Evolutionary conservation across 2,329 filamentous ascomycete genomes (phyloP), one percentile per base, ranked within the genome.

Genomic region (Coccinonectria pachysandricola): DNA sequence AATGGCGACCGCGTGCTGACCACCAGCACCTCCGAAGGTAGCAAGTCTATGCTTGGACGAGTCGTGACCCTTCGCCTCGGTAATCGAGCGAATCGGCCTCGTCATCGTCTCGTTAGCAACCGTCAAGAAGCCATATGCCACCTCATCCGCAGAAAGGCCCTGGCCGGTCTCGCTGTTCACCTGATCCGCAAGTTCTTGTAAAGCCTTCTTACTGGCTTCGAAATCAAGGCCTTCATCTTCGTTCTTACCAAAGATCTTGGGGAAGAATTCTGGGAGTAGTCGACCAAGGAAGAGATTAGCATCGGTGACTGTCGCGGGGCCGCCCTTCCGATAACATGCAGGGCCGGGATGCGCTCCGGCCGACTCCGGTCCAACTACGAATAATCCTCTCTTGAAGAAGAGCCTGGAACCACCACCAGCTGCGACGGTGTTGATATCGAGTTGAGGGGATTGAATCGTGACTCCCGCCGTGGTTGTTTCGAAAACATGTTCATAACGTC

Each of bases 381-480:
- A 94, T 1, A 95, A 62, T 1, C 87, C 86, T 38, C 94, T 93
- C 36, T 73, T 75, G 68, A 84, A 94, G 55, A 92, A 91, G 4
- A 95, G 64, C 15, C 79, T 67, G 1, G 81, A 88, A 6, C 85
- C 85, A 36, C 87, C 87, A 23, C 87, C 87, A 3, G 87, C 87
- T 5, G 87, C 87, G 1, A 95, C 87, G 0, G 87, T 95, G 53
- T 94, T 94, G 58, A 94, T 94, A 47, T 94, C 86, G 0, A 94
- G 68, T 46, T 94, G 86, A 0, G 87, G 87, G 1, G 82, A 87
- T 45, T 94, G 86, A 15, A 94, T 91, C 1, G 86, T 88, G 1
- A 94, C 83, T n/a, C 87, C 87, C 0, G 87, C 87, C 1, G 85
- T 93, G 0, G 84, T 93, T 0, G 86, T 93, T 55, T 93, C 87